Conservation (phyloP, 1,284 basidiomycete genomes). For the Microbotryum lychnidis-dioicae region DNA sequence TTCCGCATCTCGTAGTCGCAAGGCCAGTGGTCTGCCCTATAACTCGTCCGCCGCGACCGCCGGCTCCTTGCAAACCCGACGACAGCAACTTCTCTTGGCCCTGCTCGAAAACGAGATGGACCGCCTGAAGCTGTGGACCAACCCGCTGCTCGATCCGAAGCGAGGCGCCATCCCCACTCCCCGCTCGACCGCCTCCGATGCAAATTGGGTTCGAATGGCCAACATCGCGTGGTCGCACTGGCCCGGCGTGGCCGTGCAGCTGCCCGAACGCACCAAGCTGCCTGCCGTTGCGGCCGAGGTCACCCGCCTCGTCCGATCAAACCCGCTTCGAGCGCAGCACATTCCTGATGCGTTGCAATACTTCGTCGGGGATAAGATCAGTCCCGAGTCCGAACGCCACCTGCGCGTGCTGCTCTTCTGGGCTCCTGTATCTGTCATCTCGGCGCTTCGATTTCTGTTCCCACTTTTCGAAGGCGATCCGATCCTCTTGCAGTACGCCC, state of each 20-base stretch:
- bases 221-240: slow-evolving; percentile 75
- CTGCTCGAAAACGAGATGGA: slow-evolving; percentile 85
- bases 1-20: slow-evolving; percentile 27
- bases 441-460: slow-evolving; percentile 71
- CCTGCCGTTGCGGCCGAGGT: slow-evolving; percentile 59
- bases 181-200: slow-evolving; percentile 12
- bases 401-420: slow-evolving; percentile 79
- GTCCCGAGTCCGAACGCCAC: slow-evolving; percentile 53
- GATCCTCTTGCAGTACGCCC: slow-evolving; percentile 87
- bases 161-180: slow-evolving; percentile 53
- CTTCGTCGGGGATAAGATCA: slow-evolving; percentile 65
- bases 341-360: slow-evolving; percentile 70
- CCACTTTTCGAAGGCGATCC: slow-evolving; percentile 64
- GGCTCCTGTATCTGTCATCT: slow-evolving; percentile 79
- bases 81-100: slow-evolving; percentile 65
- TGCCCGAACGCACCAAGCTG: slow-evolving; percentile 78
- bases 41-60: slow-evolving; percentile 16
- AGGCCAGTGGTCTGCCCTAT: slow-evolving; percentile 30
- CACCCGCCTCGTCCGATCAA: slow-evolving; percentile 61
- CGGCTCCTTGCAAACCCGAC: slow-evolving; percentile 50
- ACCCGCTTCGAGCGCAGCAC: slow-evolving; percentile 62
- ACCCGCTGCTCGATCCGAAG: slow-evolving; percentile 68
- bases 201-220: slow-evolving; percentile 55
- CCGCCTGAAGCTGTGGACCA: slow-evolving; percentile 80
- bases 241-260: slow-evolving; percentile 71